Conservation (phyloP, 768 basidiomycete species). For the Boletus sp. region DNA sequence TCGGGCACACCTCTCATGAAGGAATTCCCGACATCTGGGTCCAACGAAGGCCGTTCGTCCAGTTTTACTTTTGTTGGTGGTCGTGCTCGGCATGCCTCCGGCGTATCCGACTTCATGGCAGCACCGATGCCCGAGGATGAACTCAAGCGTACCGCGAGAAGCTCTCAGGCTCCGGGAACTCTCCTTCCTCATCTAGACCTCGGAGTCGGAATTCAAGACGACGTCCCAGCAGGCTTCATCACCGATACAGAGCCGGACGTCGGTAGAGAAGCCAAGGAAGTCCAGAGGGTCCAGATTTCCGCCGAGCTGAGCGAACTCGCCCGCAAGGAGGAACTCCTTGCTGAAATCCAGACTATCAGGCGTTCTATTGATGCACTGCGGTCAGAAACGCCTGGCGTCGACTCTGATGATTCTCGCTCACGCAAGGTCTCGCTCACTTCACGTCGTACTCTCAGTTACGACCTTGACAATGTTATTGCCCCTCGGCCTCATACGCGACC, state of each 20-base stretch:
- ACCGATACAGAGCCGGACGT: slow-evolving; percentile 37
- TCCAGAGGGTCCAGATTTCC: slow-evolving; percentile 35
- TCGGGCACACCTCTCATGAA: slow-evolving; percentile 68
- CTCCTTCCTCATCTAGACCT: slow-evolving; percentile 71
- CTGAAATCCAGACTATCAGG: slow-evolving; percentile 77
- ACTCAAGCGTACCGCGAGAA: slow-evolving; percentile 46
- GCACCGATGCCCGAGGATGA: slow-evolving; percentile 64
- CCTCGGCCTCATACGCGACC: slow-evolving; percentile 63
- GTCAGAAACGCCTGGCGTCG: slow-evolving; percentile 55
- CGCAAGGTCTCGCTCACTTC: slow-evolving; percentile 65
- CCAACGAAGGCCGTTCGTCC: slow-evolving; percentile 39
- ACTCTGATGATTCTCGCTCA: slow-evolving; percentile 55
- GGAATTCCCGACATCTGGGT: slow-evolving; percentile 52
- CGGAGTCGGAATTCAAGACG: slow-evolving; percentile 67
- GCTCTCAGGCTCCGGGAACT: slow-evolving; percentile 47
- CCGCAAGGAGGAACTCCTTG: slow-evolving; percentile 66
- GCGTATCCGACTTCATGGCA: slow-evolving; percentile 70
- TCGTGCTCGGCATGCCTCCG: slow-evolving; percentile 61
- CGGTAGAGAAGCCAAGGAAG: slow-evolving; percentile 30
- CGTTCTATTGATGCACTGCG: slow-evolving; percentile 74
- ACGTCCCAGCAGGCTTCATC: slow-evolving; percentile 72
- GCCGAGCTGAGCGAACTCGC: slow-evolving; percentile 51
- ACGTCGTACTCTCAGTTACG: slow-evolving; percentile 64
- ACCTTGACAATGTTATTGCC: slow-evolving; percentile 51
- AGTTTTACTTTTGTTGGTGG: slow-evolving; percentile 49